Conservation (phyloP, 75 land plant species). For the Picea sitchensis region DNA sequence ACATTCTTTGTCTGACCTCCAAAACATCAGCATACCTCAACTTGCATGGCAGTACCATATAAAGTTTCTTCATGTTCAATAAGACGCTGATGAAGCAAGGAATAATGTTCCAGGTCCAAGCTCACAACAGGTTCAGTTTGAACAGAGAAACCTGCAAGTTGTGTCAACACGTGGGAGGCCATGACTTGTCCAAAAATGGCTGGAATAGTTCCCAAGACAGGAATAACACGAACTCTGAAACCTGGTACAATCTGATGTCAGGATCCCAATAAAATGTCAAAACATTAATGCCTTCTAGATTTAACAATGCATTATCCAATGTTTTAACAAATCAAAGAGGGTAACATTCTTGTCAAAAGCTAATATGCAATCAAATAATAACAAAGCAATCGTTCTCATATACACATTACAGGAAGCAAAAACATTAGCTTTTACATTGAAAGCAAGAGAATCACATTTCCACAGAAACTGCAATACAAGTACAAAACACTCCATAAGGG, state of each 20-base stretch:
- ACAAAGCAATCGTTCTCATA: background rate
- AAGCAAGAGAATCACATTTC: background rate
- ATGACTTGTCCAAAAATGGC: slow-evolving; percentile 99
- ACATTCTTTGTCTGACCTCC: background rate
- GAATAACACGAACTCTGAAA: slow-evolving; percentile 96
- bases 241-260: slow-evolving; percentile 84
- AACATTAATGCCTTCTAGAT: slow-evolving; percentile 5
- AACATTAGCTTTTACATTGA: background rate
- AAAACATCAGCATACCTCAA: slow-evolving; percentile 54
- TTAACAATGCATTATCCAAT: background rate
- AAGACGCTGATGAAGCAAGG: slow-evolving; percentile 80
- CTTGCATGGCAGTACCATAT: slow-evolving; percentile 73
- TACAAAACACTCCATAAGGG: background rate
- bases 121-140: slow-evolving; percentile 88
- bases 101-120: slow-evolving; percentile 86
- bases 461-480: background rate
- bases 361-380: background rate
- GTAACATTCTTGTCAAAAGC: background rate
- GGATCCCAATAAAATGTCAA: slow-evolving; percentile 12
- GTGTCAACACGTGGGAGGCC: slow-evolving; percentile 94
- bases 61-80: slow-evolving; percentile 88
- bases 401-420: background rate
- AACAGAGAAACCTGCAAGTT: slow-evolving; percentile 70
- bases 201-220: slow-evolving; percentile 95
- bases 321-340: background rate